phyloP scores from a whole-genome alignment of 2,329 filamentous ascomycete species.

The Neoascochyta sp. region DNA sequence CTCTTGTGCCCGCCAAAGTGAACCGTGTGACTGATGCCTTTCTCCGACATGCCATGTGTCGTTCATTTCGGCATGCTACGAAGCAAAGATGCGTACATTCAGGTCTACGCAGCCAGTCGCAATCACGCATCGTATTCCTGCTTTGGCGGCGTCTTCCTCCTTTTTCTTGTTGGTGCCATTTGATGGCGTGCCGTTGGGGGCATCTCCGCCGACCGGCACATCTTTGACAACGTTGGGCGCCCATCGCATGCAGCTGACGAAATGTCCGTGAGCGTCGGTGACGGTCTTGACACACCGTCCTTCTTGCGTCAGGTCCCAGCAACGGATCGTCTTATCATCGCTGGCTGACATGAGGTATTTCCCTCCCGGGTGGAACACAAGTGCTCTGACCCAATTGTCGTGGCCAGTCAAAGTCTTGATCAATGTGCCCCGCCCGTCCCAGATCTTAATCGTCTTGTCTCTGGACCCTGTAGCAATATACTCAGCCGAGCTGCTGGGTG shows the following conservation, averaged over 20 bases:
- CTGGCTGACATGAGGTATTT: conserved; percentile 82
- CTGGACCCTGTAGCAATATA: conserved; percentile 85
- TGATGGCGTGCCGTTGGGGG: conserved; percentile 41
- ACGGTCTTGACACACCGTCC: conserved; percentile 84
- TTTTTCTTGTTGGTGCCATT: conserved; percentile 52
- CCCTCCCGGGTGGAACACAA: conserved; percentile 87
- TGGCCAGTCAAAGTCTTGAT: conserved; percentile 83
- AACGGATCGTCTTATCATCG: conserved; percentile 88
- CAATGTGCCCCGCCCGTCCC: conserved; percentile 79
- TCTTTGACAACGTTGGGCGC: conserved; percentile 72
- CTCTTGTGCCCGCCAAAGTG: no score
- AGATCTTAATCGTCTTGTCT: conserved; percentile 87
- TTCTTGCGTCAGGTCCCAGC: conserved; percentile 90
- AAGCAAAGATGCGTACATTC: conserved; percentile 74
- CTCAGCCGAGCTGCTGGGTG: conserved; percentile 70
- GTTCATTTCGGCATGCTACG: no score
- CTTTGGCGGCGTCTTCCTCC: conserved; percentile 48
- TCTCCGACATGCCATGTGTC: no score
- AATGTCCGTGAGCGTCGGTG: conserved; percentile 73
- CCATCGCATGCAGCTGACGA: conserved; percentile 84
- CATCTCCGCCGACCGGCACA: conserved; percentile 39
- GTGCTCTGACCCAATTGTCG: conserved; percentile 86
- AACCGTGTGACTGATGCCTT: no score
- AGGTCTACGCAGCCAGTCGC: conserved; percentile 83
- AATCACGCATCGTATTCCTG: conserved; percentile 76